Percentiles rank a stretch among this genome's conserved stretches.
phyloP scores from a whole-genome alignment of 305 asterid species.

The Solanum hybrid region DNA sequence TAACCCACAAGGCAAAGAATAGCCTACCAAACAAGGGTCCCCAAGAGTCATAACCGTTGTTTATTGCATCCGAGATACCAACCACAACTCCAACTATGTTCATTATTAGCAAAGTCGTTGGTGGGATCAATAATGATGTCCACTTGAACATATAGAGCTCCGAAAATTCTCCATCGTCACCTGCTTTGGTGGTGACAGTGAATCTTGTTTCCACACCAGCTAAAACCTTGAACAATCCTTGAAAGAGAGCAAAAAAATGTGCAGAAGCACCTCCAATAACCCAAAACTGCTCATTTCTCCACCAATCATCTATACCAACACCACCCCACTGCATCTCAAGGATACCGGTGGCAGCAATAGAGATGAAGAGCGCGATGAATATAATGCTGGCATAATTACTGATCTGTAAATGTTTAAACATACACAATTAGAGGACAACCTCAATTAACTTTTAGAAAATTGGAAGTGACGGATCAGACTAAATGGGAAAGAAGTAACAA shows the following conservation, averaged over 20 bases:
- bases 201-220: slow-evolving; percentile 83
- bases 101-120: slow-evolving; percentile 55
- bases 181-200: slow-evolving; percentile 86
- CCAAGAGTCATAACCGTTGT: slow-evolving; percentile 87
- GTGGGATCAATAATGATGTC: slow-evolving; percentile 71
- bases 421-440: neutral
- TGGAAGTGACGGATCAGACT: neutral
- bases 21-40: slow-evolving; percentile 73
- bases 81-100: slow-evolving; percentile 65
- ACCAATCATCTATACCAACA: slow-evolving; percentile 77
- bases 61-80: slow-evolving; percentile 70
- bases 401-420: slow-evolving; percentile 34
- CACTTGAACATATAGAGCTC: slow-evolving; percentile 80
- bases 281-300: slow-evolving; percentile 98
- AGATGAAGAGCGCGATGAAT: slow-evolving; percentile 65
- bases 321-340: slow-evolving; percentile 97
- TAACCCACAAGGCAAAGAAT: slow-evolving; percentile 78
- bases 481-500: neutral
- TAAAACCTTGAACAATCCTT: slow-evolving; percentile 78
- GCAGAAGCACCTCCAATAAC: slow-evolving; percentile 85
- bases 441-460: neutral
- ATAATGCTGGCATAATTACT: slow-evolving; percentile 67
- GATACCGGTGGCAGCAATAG: slow-evolving; percentile 71
- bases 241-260: slow-evolving; percentile 82
- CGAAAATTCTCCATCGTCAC: slow-evolving; percentile 68